These are phyloP conservation scores for Sequoiadendron giganteum DNA, from an alignment of 75 land plant genomes.

Conservation along the genomic window DNA sequence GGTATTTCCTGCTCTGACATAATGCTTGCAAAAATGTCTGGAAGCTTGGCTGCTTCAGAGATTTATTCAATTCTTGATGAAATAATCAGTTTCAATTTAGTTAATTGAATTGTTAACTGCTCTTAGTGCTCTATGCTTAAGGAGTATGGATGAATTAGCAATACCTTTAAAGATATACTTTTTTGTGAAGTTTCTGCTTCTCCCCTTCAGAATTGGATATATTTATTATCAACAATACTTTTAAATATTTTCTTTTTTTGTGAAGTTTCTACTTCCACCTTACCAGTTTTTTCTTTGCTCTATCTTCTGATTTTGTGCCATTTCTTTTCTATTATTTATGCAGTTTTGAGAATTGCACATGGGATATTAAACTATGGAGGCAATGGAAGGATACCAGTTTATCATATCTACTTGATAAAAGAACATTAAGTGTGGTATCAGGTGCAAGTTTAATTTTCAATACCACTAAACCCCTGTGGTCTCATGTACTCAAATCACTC, in stretches of 20 bases:
- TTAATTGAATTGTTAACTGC: background rate
- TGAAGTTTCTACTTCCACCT: background rate
- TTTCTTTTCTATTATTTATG: background rate
- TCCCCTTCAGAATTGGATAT: background rate
- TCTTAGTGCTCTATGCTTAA: background rate
- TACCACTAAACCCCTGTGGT: constrained; percentile 42
- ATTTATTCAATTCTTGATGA: background rate
- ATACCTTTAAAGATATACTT: background rate
- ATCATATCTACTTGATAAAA: constrained; percentile 40
- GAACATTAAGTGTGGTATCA: constrained; percentile 47
- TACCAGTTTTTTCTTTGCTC: background rate
- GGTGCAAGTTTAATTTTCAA: constrained; percentile 55
- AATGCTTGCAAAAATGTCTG: background rate
- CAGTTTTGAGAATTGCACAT: constrained; percentile 15
- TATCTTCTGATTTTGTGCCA: background rate
- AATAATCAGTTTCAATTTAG: background rate
- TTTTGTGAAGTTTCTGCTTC: background rate
- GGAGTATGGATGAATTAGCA: background rate
- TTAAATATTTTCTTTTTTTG: background rate
- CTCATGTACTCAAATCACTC: constrained; percentile 28
- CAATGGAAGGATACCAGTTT: constrained; percentile 37
- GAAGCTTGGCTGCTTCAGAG: background rate
- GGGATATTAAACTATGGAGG: constrained; percentile 22
- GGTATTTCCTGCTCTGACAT: background rate
- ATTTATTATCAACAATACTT: background rate